phyloP scores from a whole-genome alignment of 2,329 filamentous ascomycete species.

The Helotiales sp. region DNA sequence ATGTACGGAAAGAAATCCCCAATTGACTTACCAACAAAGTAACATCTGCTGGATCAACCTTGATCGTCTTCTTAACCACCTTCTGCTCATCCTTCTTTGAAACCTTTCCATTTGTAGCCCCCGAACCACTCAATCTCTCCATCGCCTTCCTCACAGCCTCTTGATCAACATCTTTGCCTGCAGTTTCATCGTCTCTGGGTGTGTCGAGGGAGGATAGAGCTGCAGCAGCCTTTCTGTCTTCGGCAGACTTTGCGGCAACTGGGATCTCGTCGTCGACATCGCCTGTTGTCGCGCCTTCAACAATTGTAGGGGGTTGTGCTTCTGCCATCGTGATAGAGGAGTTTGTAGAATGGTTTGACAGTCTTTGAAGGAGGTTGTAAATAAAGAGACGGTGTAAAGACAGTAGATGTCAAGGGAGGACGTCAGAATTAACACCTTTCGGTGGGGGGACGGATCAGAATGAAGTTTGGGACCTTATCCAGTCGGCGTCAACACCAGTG shows the following conservation, averaged over 20 bases:
- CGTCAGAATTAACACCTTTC: neutral
- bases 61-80: slow-evolving; percentile 63
- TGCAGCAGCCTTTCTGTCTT: slow-evolving; percentile 77
- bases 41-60: slow-evolving; percentile 76
- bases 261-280: slow-evolving; percentile 62
- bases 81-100: slow-evolving; percentile 54
- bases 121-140: slow-evolving; percentile 59
- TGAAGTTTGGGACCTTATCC: neutral
- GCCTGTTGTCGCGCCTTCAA: slow-evolving; percentile 64
- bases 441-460: neutral
- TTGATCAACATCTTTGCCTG: slow-evolving; percentile 59
- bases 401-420: neutral
- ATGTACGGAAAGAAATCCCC: neutral
- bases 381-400: neutral
- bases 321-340: slow-evolving; percentile 57
- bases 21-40: slow-evolving; percentile 62
- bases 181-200: slow-evolving; percentile 52
- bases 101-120: slow-evolving; percentile 37
- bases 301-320: slow-evolving; percentile 61
- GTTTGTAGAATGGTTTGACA: neutral
- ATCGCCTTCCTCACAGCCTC: slow-evolving; percentile 77
- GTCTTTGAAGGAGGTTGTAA: neutral
- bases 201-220: slow-evolving; percentile 73
- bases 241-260: slow-evolving; percentile 64
- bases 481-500: neutral